These are phyloP conservation scores for Trichoderma hamatum DNA, from an alignment of 2,329 filamentous ascomycete species.

Conservation along the genomic window DNA sequence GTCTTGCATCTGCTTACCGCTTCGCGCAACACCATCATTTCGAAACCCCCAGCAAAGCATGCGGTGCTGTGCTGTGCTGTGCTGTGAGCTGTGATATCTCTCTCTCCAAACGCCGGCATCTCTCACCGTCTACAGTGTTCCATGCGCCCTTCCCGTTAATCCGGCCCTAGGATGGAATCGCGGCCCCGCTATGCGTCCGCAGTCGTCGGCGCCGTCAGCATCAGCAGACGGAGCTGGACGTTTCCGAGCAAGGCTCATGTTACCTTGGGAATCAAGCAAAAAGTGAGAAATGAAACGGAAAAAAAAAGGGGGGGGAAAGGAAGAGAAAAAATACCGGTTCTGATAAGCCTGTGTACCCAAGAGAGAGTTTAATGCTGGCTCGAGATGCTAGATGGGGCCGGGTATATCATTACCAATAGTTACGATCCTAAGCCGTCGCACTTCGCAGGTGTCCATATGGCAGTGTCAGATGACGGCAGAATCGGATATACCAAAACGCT, in stretches of 20 bases:
- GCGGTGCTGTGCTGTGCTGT: neutral
- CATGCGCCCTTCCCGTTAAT: conserved; percentile 9
- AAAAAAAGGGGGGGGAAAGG: neutral
- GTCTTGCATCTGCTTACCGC: neutral
- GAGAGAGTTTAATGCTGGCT: neutral
- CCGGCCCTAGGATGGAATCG: conserved; percentile 16
- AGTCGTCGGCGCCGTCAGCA: conserved; percentile 25
- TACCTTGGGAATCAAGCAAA: conserved; percentile 3
- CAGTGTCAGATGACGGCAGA: conserved; percentile 26
- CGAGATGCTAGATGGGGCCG: conserved; percentile 7
- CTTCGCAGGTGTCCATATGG: neutral
- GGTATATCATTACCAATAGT: neutral
- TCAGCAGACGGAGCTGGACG: conserved; percentile 18
- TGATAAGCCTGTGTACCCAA: neutral
- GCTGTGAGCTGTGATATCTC: neutral
- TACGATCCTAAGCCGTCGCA: neutral
- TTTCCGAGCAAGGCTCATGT: conserved; percentile 10
- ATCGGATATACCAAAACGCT: conserved; percentile 18
- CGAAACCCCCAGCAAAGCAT: neutral
- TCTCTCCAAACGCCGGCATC: neutral
- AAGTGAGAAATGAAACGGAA: neutral
- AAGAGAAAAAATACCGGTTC: neutral
- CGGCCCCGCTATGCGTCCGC: conserved; percentile 25
- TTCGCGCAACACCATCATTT: neutral
- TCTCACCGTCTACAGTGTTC: conserved; percentile 9